phyloP scores from a whole-genome alignment of 2,329 filamentous ascomycete species.

The Fusarium citri region DNA sequence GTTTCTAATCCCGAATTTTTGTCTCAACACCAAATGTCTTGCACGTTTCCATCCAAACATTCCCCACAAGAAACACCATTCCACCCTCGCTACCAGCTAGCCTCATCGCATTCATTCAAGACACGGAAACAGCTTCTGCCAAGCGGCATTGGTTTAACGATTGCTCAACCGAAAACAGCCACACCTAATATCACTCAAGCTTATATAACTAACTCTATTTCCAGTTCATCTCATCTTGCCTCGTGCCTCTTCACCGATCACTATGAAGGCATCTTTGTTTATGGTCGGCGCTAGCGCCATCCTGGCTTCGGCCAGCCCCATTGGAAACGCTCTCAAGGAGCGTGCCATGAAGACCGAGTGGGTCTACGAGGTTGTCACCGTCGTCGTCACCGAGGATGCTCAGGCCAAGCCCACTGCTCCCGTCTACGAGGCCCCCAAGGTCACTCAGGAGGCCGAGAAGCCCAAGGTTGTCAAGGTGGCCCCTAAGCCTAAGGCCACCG shows the following conservation, averaged over 20 bases:
- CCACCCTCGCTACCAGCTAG: conserved; percentile 19
- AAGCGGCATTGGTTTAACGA: conserved; percentile 32
- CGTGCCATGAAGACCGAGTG: conserved; percentile 55
- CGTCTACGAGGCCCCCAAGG: conserved; percentile 7
- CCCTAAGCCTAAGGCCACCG: background rate
- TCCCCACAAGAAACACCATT: conserved; percentile 42
- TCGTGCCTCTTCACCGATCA: conserved; percentile 44
- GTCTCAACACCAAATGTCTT: conserved; percentile 42
- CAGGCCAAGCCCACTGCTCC: conserved; percentile 14
- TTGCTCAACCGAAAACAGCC: conserved; percentile 29
- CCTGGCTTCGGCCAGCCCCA: conserved; percentile 58
- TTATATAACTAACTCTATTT: conserved; percentile 41
- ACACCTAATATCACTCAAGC: conserved; percentile 24
- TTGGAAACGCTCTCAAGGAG: conserved; percentile 50
- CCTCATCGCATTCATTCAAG: conserved; percentile 37
- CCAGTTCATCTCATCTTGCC: conserved; percentile 31
- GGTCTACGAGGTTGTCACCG: conserved; percentile 57
- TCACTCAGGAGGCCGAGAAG: conserved; percentile 20
- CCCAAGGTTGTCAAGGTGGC: conserved; percentile 2
- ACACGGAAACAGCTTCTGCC: conserved; percentile 34
- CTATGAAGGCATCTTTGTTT: conserved; percentile 64
- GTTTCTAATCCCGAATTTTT: conserved; percentile 10
- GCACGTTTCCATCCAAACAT: conserved; percentile 35
- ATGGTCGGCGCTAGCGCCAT: conserved; percentile 60
- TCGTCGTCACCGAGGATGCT: conserved; percentile 57